A percentile compares a stretch with the other conserved stretches of the same genome.
phyloP scores from a whole-genome alignment of 495 filamentous ascomycete species.

The Lophiotrema nucula region DNA sequence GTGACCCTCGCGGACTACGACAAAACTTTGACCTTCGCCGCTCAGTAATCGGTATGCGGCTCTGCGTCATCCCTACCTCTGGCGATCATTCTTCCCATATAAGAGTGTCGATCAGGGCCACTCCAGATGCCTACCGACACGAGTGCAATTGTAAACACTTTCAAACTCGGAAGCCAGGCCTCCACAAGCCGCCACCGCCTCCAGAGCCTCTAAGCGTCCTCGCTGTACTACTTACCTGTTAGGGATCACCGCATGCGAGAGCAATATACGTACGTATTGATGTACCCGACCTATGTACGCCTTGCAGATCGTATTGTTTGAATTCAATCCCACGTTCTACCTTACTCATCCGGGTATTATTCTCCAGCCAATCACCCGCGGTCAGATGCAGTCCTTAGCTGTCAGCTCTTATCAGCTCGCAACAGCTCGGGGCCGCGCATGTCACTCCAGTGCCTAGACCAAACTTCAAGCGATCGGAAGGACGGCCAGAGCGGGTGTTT shows the following conservation, averaged over 20 bases:
- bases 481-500: conserved; percentile 7
- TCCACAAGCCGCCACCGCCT: no score
- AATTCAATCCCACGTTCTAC: background rate
- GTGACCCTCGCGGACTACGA: no score
- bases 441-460: background rate
- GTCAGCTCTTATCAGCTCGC: conserved; percentile 21
- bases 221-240: no score
- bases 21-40: no score
- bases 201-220: no score
- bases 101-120: no score
- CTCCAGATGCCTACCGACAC: no score
- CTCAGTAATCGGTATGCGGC: no score
- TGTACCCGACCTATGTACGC: background rate
- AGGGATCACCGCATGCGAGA: conserved; percentile 2
- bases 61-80: no score
- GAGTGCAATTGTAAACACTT: background rate
- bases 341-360: background rate
- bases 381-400: background rate
- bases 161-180: no score
- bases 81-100: no score
- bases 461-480: conserved; percentile 14
- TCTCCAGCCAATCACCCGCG: conserved; percentile 9
- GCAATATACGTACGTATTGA: conserved; percentile 24
- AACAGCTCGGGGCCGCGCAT: background rate
- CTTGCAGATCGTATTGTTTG: conserved; percentile 16